phyloP scores from a whole-genome alignment of 176 grass and related monocot genomes.

The Bonia amplexicaulis region DNA sequence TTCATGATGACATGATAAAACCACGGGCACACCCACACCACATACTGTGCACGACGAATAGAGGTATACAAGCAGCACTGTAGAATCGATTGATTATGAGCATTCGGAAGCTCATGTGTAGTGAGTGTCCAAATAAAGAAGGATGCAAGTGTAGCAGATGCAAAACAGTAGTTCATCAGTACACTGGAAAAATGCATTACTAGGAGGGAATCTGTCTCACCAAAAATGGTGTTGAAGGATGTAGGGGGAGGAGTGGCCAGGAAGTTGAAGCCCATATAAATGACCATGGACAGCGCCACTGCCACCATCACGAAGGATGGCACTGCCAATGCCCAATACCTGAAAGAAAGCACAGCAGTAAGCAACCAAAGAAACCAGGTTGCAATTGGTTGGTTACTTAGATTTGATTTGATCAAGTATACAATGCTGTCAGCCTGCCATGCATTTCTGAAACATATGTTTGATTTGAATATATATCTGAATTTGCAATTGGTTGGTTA shows the following conservation, averaged over 20 bases:
- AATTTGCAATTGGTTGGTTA: not conserved
- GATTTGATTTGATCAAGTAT: not conserved
- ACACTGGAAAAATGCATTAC: not conserved
- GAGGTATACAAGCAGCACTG: not conserved
- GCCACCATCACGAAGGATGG: slow-evolving; percentile 54
- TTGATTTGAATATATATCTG: not conserved
- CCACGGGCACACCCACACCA: not conserved
- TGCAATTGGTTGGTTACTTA: not conserved
- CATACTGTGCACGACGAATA: not conserved
- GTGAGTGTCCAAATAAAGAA: too few relatives aligned
- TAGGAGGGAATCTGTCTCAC: slow-evolving; percentile 20
- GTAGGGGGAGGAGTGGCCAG: slow-evolving; percentile 44
- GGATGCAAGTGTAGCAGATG: too few relatives aligned
- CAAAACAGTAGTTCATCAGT: too few relatives aligned
- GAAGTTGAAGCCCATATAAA: slow-evolving; percentile 67
- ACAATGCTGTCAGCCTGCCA: not conserved
- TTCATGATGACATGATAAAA: not conserved
- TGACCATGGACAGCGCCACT: slow-evolving; percentile 26
- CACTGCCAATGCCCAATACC: slow-evolving; percentile 62
- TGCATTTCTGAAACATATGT: not conserved
- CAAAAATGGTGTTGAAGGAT: slow-evolving; percentile 56
- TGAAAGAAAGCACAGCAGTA: not conserved
- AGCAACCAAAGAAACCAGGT: not conserved
- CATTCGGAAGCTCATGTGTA: too few relatives aligned
- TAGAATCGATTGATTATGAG: too few relatives aligned